Conservation (phyloP, 495 filamentous ascomycete genomes). For the Eremomyces bilateralis region DNA sequence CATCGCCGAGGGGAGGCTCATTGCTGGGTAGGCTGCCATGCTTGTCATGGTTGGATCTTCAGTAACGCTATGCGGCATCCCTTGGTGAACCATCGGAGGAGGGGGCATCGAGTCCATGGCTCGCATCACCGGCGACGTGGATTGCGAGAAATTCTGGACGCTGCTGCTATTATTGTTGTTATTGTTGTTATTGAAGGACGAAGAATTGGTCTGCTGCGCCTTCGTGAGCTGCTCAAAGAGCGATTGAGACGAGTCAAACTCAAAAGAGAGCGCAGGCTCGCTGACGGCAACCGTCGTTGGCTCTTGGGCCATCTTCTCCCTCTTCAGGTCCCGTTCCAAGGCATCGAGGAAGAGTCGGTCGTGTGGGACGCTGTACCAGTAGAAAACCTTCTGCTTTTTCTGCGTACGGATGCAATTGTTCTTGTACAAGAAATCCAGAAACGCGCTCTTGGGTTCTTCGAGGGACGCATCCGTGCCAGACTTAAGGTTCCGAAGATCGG, state of each 20-base stretch:
- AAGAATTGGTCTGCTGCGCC: constrained; percentile 93
- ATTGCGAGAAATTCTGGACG: constrained; percentile 42
- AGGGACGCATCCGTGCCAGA: constrained; percentile 96
- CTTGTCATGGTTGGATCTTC: constrained; percentile 45
- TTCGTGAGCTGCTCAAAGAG: constrained; percentile 99
- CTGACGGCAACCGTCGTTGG: constrained; percentile 88
- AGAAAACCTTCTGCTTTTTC: constrained; percentile 99
- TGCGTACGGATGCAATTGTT: constrained; percentile 99
- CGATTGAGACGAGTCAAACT: constrained; percentile 97
- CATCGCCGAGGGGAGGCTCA: constrained; percentile 20
- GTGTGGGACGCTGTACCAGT: constrained; percentile 98
- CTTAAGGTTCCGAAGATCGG: constrained; percentile 92
- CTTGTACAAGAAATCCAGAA: constrained; percentile 97
- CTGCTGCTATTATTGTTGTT: too few species aligned
- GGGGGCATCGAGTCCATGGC: constrained; percentile 77
- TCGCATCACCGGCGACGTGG: constrained; percentile 67
- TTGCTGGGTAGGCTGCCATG: constrained; percentile 34
- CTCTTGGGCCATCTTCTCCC: constrained; percentile 98
- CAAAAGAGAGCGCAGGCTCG: constrained; percentile 92
- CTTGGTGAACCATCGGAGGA: constrained; percentile 45
- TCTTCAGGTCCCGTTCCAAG: constrained; percentile 87
- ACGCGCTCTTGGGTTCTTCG: constrained; percentile 94
- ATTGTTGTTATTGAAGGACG: constrained; percentile 77
- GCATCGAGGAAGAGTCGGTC: constrained; percentile 95
- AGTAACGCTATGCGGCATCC: constrained; percentile 49